These are phyloP conservation scores for Talaromyces islandicus DNA, from an alignment of 2,329 filamentous ascomycete genomes.

Conservation along the genomic window DNA sequence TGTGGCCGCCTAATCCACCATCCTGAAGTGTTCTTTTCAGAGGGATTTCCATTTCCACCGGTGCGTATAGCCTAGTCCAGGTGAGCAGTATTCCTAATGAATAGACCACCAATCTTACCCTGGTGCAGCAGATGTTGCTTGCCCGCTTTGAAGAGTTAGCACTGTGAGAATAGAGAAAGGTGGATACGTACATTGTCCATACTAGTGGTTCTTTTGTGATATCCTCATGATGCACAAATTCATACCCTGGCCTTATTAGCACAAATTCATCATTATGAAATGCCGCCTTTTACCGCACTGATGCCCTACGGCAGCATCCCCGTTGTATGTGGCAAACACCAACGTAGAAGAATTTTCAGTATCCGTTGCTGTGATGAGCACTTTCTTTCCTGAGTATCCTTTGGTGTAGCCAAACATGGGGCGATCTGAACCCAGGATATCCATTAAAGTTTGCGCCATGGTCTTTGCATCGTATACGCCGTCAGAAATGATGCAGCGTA, in stretches of 20 bases:
- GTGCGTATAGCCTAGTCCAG: background rate
- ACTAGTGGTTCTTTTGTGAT: background rate
- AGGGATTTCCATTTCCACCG: background rate
- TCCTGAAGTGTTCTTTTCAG: background rate
- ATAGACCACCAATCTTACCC: background rate
- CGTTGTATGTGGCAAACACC: no score
- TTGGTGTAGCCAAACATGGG: no score
- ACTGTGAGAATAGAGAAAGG: background rate
- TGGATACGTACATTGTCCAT: background rate
- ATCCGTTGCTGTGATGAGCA: no score
- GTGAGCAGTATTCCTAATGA: background rate
- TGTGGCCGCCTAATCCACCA: background rate
- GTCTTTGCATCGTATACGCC: no score
- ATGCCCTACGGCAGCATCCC: no score
- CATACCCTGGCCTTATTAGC: background rate
- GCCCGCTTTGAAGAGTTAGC: background rate
- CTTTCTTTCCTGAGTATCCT: no score
- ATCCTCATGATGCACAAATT: background rate
- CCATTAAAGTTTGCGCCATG: no score
- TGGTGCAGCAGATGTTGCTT: constrained; percentile 1
- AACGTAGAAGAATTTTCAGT: no score
- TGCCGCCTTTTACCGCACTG: no score
- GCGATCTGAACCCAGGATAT: no score
- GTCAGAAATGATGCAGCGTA: background rate
- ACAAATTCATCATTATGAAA: no score